phyloP scores from a whole-genome alignment of 176 grass and related monocot genomes.

The Ampelocalamus luodianensis region DNA sequence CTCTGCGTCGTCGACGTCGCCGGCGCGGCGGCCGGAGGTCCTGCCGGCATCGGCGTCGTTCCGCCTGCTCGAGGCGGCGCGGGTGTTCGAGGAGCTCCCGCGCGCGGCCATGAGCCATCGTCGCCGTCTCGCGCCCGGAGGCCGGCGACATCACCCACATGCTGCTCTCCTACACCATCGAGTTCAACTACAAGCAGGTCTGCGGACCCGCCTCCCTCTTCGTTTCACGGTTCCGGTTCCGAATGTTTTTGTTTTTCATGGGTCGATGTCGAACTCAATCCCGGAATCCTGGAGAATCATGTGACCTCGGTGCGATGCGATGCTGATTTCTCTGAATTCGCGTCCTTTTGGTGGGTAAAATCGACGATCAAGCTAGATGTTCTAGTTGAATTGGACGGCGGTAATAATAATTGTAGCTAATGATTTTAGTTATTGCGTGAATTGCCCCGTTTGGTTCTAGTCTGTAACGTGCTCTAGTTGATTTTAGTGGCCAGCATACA shows the following conservation, averaged over 20 bases:
- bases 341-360: neutral
- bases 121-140: conserved; percentile 81
- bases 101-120: conserved; percentile 61
- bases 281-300: neutral
- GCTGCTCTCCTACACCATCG: conserved; percentile 93
- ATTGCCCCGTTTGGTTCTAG: neutral
- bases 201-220: neutral
- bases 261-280: neutral
- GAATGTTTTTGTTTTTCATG: neutral
- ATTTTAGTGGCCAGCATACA: neutral
- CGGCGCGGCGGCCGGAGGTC: conserved; percentile 53
- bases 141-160: conserved; percentile 92
- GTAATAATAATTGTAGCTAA: neutral
- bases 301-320: conserved; percentile 5
- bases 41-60: conserved; percentile 65
- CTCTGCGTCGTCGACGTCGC: neutral
- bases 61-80: conserved; percentile 57
- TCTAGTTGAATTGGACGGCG: neutral
- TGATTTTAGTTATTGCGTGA: conserved; percentile 21
- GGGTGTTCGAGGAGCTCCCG: conserved; percentile 85
- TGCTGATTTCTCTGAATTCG: conserved; percentile 11
- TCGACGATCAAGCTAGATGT: neutral
- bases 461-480: neutral
- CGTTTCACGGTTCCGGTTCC: neutral
- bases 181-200: conserved; percentile 95